These are phyloP conservation scores for Globisporangium paddicum DNA, from an alignment of 352 stramenopile species.

Conservation along the genomic window DNA sequence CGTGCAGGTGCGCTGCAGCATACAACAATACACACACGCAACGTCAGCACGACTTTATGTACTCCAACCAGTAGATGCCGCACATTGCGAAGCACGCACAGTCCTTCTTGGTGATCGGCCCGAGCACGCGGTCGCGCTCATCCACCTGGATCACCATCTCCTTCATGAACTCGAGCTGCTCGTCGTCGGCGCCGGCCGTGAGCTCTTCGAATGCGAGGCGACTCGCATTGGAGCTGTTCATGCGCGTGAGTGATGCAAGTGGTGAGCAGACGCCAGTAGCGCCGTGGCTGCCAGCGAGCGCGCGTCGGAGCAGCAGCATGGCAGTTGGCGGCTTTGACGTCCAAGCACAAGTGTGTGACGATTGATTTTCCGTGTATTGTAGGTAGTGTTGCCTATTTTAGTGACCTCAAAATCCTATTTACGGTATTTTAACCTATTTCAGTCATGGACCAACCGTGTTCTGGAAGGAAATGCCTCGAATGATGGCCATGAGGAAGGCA, in stretches of 20 bases:
- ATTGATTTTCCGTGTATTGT: not conserved
- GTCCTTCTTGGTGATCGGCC: slow-evolving; percentile 87
- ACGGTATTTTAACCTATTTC: not conserved
- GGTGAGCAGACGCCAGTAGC: slow-evolving; percentile 11
- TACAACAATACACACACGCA: not conserved
- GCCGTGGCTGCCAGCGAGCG: not conserved
- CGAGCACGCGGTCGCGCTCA: slow-evolving; percentile 72
- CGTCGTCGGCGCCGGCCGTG: slow-evolving; percentile 56
- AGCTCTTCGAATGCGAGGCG: slow-evolving; percentile 59
- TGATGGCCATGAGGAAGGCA: not conserved
- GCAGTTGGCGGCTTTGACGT: not conserved
- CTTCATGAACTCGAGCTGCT: slow-evolving; percentile 89
- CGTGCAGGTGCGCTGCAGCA: slow-evolving; percentile 58
- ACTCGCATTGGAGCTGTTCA: slow-evolving; percentile 12
- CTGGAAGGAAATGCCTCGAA: slow-evolving; percentile 8
- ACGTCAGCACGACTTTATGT: not conserved
- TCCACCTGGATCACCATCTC: slow-evolving; percentile 89
- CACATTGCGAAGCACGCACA: slow-evolving; percentile 14
- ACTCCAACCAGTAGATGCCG: not conserved
- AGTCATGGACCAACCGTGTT: slow-evolving; percentile 4
- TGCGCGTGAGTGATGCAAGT: not conserved
- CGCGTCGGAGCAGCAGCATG: slow-evolving; percentile 11
- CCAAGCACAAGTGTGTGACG: not conserved
- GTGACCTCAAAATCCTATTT: not conserved
- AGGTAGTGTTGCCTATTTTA: not conserved